Evolutionary conservation across 2,329 filamentous ascomycete genomes (phyloP), one percentile per base, ranked within the genome.

Genomic region (Penicillium sp.): DNA sequence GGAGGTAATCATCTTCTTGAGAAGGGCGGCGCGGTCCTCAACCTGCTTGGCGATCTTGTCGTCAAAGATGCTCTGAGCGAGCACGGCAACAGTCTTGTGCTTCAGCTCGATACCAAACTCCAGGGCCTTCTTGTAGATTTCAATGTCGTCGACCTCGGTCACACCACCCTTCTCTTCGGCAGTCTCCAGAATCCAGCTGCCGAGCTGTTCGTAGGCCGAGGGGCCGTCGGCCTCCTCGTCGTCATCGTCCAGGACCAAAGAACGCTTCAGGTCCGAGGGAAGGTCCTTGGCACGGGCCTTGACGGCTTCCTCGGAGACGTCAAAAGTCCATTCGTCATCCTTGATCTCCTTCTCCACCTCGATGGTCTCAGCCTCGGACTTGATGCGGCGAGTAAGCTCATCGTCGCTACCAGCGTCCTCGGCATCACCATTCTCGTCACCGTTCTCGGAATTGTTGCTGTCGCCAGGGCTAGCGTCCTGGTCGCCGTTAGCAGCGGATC

Each of bases 71-170:
- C 92, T 94, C 83, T 97, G 93, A 52, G 93, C 92, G 48, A 99
- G 88, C 61, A 99, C 93, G 59, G 93, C 86, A 58, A 97, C 85
- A 52, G 93, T 97, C 80, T 91, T 93, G 84, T 97, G 91, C 87
- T 98, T 99, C 80, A 80, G 79, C 81, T 97, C 94, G 67, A 99
- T 95, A 70, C 93, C 93, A 59, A 98, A 84, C 71, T 98, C 95
- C 82, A 96, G 95, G 67, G 94, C 94, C 85, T 99, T 98, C 80
- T 96, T 82, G 80, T 96, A 98, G 76, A 99, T 92, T 42, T 93
- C 89, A 68, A 98, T 85, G 73, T 96, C 93, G 74, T 92, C 89
- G 67, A 99, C 85, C 61, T 93, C 88, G 80, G 87, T 84, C 70
- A 97, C 84, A 70, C 88, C 84, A 64, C 90, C 91, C 79, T 84